Percentiles rank a stretch among this genome's conserved stretches.
These are phyloP conservation scores for Eucalyptus cloeziana DNA, from an alignment of 345 rosid genomes.

Conservation along the genomic window DNA sequence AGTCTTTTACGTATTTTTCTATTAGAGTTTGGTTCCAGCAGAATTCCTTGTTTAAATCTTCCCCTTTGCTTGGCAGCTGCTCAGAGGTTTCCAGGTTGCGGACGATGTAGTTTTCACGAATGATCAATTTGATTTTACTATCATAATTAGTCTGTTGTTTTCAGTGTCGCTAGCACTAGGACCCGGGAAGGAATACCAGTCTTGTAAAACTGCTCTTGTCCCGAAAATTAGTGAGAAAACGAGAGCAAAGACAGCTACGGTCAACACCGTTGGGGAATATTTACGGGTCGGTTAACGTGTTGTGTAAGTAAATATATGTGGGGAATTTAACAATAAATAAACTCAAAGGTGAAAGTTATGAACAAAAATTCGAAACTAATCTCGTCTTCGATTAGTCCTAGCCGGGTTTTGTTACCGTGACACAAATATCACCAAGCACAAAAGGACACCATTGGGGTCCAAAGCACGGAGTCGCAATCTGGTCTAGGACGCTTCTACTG, in stretches of 20 bases:
- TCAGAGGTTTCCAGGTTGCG: background rate
- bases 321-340: background rate
- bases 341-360: background rate
- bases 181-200: background rate
- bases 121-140: background rate
- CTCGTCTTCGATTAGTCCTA: background rate
- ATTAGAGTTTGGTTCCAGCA: background rate
- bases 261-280: background rate
- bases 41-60: slow-evolving; percentile 1
- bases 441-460: background rate
- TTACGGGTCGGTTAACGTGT: background rate
- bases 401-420: background rate
- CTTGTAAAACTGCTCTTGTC: background rate
- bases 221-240: background rate
- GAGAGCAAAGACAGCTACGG: background rate
- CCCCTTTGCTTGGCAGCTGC: slow-evolving; percentile 19
- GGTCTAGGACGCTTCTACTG: background rate
- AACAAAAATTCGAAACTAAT: background rate
- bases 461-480: background rate
- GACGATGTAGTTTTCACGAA: background rate
- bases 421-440: background rate
- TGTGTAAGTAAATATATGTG: background rate
- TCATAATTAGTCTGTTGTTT: background rate
- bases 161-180: background rate
- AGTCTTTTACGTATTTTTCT: background rate